A percentile compares a stretch with the other conserved stretches of the same genome.
Evolutionary conservation across 2,329 filamentous ascomycete genomes (phyloP).

Genomic region (Davidsoniella virescens): DNA sequence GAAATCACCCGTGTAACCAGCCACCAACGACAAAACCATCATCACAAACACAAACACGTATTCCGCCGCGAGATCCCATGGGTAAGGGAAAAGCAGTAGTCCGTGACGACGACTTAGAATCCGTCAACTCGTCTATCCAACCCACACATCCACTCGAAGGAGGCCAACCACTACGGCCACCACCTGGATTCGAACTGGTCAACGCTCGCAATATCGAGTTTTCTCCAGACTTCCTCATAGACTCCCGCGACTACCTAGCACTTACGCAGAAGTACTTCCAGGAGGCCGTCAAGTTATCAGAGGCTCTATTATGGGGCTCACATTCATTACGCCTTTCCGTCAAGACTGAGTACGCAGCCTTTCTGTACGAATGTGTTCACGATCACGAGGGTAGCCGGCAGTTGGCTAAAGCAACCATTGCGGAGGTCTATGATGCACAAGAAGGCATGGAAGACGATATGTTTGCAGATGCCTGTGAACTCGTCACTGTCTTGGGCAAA

Average conservation of each 20-base stretch:
- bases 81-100: constrained; percentile 29
- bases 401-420: constrained; percentile 67
- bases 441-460: constrained; percentile 93
- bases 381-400: constrained; percentile 60
- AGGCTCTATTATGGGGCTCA: constrained; percentile 63
- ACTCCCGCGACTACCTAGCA: constrained; percentile 64
- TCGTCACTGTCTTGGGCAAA: constrained; percentile 70
- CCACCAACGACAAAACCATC: constrained; percentile 9
- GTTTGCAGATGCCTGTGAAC: constrained; percentile 78
- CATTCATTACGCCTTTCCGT: constrained; percentile 80
- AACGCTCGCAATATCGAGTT: constrained; percentile 17
- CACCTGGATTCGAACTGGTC: constrained; percentile 34
- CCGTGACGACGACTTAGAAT: constrained; percentile 27
- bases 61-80: constrained; percentile 23
- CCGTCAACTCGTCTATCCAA: constrained; percentile 29
- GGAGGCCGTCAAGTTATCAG: constrained; percentile 59
- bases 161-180: constrained; percentile 36
- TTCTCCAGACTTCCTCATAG: constrained; percentile 51
- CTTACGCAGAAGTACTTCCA: constrained; percentile 68
- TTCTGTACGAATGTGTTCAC: constrained; percentile 82
- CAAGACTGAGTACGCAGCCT: constrained; percentile 83
- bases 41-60: too few species aligned
- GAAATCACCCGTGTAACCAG: constrained; percentile 19
- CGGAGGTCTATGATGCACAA: constrained; percentile 77
- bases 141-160: constrained; percentile 37